Evolutionary conservation across 257 asterid genomes (phyloP).

Genomic region (Capsicum rhomboideum): DNA sequence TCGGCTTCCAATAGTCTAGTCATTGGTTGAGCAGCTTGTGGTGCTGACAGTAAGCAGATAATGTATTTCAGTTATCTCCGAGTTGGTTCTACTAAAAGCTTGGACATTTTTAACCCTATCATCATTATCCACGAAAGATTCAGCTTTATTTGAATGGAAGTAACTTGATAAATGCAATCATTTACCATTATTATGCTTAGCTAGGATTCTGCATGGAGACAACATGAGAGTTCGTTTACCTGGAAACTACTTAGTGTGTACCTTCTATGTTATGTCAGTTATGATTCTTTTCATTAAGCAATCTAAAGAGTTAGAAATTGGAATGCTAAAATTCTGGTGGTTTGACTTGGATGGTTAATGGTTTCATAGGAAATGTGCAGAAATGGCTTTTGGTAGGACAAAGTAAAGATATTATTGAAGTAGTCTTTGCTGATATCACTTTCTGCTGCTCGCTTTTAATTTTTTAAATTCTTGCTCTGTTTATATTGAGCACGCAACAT

Average conservation of each 20-base stretch:
- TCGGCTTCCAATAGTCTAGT: background rate
- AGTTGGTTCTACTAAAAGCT: background rate
- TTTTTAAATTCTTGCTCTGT: background rate
- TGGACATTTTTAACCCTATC: background rate
- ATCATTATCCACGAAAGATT: constrained; percentile 1
- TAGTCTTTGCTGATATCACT: background rate
- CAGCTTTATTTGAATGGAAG: background rate
- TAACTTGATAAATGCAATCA: background rate
- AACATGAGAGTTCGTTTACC: background rate
- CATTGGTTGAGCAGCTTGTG: background rate
- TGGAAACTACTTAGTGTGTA: background rate
- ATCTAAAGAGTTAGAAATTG: background rate
- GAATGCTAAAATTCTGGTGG: background rate
- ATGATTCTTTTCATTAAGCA: background rate
- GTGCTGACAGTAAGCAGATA: background rate
- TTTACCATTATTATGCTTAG: background rate
- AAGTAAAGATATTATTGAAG: background rate
- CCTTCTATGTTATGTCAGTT: background rate
- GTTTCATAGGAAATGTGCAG: background rate
- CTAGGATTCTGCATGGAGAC: background rate
- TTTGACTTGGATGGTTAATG: background rate
- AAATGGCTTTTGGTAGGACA: background rate
- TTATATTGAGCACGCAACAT: background rate
- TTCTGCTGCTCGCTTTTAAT: background rate
- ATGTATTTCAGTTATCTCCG: background rate